Evolutionary conservation across 1,284 basidiomycete species (phyloP).

Genomic region (Schizophyllum commune): DNA sequence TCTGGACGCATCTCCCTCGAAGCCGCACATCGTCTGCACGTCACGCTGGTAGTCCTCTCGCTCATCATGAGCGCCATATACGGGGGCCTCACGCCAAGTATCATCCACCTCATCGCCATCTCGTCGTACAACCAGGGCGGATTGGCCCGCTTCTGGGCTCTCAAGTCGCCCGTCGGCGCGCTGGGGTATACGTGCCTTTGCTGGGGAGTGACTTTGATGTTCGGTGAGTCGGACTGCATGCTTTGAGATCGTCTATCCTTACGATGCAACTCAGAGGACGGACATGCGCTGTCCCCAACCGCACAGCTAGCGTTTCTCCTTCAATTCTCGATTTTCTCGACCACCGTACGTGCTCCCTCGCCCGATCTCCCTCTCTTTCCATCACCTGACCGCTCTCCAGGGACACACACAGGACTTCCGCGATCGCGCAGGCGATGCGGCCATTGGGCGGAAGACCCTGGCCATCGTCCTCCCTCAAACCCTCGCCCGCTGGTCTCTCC

Average conservation of each 20-base stretch:
- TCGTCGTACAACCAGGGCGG: conserved; percentile 26
- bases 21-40: conserved; percentile 18
- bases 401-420: conserved; percentile 26
- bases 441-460: conserved; percentile 22
- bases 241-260: no score
- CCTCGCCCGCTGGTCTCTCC: conserved; percentile 13
- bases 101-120: conserved; percentile 21
- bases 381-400: conserved; percentile 1
- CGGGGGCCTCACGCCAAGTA: conserved; percentile 18
- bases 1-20: conserved; percentile 13
- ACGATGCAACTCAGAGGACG: conserved; percentile 6
- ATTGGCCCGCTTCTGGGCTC: conserved; percentile 20
- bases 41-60: conserved; percentile 18
- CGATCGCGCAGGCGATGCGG: conserved; percentile 22
- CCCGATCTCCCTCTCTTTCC: not conserved
- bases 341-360: conserved; percentile 15
- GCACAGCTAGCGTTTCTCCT: conserved; percentile 14
- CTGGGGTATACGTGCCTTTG: conserved; percentile 25
- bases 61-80: conserved; percentile 17
- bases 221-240: no score
- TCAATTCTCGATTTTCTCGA: conserved; percentile 20
- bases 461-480: conserved; percentile 18
- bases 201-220: conserved; percentile 1
- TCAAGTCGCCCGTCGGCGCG: conserved; percentile 23
- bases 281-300: conserved; percentile 11